These are phyloP conservation scores for Ziziphus jujuba DNA, from an alignment of 306 rosid species.

Conservation along the genomic window DNA sequence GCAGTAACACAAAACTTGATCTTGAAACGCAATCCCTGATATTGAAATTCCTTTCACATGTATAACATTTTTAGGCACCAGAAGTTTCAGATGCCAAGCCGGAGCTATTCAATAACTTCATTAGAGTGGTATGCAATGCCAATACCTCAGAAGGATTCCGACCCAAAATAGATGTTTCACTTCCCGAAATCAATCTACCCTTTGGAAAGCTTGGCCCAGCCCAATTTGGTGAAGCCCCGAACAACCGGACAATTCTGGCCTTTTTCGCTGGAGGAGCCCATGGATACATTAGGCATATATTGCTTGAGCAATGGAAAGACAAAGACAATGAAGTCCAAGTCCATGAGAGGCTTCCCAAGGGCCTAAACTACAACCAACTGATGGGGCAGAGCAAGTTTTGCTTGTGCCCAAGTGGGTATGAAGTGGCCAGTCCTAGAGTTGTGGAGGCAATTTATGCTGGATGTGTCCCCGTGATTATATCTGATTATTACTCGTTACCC, in stretches of 20 bases:
- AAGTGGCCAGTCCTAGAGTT: constrained; percentile 84
- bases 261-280: constrained; percentile 76
- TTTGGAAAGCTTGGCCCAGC: constrained; percentile 49
- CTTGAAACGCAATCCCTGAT: too few species aligned
- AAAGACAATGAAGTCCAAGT: constrained; percentile 61
- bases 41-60: neutral
- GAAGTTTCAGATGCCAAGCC: constrained; percentile 52
- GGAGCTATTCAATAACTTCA: constrained; percentile 49
- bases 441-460: constrained; percentile 68
- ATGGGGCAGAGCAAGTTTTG: constrained; percentile 71
- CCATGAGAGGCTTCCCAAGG: constrained; percentile 52
- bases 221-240: constrained; percentile 23
- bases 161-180: constrained; percentile 58
- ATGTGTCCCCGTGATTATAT: constrained; percentile 73
- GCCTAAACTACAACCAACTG: constrained; percentile 46
- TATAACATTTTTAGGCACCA: constrained; percentile 55
- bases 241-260: constrained; percentile 41
- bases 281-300: constrained; percentile 44
- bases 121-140: constrained; percentile 72
- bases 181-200: constrained; percentile 64
- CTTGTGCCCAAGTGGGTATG: constrained; percentile 81
- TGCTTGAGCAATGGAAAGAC: constrained; percentile 63
- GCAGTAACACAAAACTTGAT: too few species aligned
- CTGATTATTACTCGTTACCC: constrained; percentile 57
- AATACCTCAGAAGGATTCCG: constrained; percentile 68